Evolutionary conservation across 1,284 basidiomycete genomes (phyloP).

Genomic region (Irpex sp.): DNA sequence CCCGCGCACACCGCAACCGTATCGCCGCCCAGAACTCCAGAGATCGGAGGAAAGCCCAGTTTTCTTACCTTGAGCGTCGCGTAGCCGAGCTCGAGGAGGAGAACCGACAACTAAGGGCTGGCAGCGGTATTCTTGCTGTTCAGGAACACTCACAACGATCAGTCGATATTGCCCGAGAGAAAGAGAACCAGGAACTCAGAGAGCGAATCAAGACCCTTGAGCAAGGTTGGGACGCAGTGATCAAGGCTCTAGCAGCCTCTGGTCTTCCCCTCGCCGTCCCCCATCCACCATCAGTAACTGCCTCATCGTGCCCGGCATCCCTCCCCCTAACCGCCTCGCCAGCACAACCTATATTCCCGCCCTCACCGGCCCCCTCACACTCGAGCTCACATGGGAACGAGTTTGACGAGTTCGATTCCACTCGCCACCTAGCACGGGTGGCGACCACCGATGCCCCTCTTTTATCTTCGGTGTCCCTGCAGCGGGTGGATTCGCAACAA

Average conservation of each 20-base stretch:
- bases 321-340: slow-evolving; percentile 22
- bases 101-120: slow-evolving; percentile 40
- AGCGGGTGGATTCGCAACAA: slow-evolving; percentile 70
- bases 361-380: slow-evolving; percentile 50
- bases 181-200: slow-evolving; percentile 71
- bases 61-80: slow-evolving; percentile 41
- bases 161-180: slow-evolving; percentile 47
- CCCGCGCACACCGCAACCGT: slow-evolving; percentile 77
- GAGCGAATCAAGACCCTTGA: slow-evolving; percentile 75
- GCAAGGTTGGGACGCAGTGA: slow-evolving; percentile 73
- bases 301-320: slow-evolving; percentile 23
- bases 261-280: slow-evolving; percentile 44
- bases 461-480: slow-evolving; percentile 70
- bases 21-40: slow-evolving; percentile 84
- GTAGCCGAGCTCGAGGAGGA: slow-evolving; percentile 44
- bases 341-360: slow-evolving; percentile 23
- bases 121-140: slow-evolving; percentile 29
- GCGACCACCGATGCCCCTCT: slow-evolving; percentile 62
- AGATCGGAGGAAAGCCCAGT: slow-evolving; percentile 78
- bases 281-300: slow-evolving; percentile 22
- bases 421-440: slow-evolving; percentile 95
- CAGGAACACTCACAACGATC: slow-evolving; percentile 32
- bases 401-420: slow-evolving; percentile 50
- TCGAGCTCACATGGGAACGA: slow-evolving; percentile 26
- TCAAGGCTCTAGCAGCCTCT: slow-evolving; percentile 69